Conservation (phyloP, 1,284 basidiomycete genomes). For the Puccinia polysora region DNA sequence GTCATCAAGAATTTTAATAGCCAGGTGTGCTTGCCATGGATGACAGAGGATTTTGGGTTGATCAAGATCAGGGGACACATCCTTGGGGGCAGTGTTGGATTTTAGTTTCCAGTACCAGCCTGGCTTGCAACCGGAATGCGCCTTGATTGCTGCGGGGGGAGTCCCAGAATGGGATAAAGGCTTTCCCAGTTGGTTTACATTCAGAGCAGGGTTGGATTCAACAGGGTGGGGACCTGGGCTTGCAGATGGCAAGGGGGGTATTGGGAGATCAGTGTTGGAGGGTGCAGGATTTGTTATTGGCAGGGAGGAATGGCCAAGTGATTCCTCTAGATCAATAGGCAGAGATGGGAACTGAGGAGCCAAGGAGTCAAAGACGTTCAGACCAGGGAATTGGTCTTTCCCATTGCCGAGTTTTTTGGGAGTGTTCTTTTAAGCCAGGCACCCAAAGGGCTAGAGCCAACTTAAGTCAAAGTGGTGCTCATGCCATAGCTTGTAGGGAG, state of each 20-base stretch:
- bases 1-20: background rate
- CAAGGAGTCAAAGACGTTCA: constrained; percentile 6
- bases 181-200: background rate
- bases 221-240: too few species aligned
- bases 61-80: background rate
- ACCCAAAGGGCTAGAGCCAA: constrained; percentile 7
- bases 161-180: background rate
- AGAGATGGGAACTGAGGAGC: background rate
- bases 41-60: background rate
- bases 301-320: background rate
- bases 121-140: too few species aligned
- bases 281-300: too few species aligned
- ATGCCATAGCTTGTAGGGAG: constrained; percentile 2
- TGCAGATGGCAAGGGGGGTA: too few species aligned
- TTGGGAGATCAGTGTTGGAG: too few species aligned
- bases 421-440: background rate
- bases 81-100: background rate
- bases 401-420: constrained; percentile 1
- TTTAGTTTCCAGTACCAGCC: background rate
- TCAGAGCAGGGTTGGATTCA: too few species aligned
- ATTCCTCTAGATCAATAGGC: background rate
- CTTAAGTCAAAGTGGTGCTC: background rate
- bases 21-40: background rate
- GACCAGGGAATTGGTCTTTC: constrained; percentile 14
- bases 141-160: background rate